Evolutionary conservation across 179 eudicot genomes (phyloP), one percentile per base, ranked within the genome.

Genomic region (Camellia oleifera): DNA sequence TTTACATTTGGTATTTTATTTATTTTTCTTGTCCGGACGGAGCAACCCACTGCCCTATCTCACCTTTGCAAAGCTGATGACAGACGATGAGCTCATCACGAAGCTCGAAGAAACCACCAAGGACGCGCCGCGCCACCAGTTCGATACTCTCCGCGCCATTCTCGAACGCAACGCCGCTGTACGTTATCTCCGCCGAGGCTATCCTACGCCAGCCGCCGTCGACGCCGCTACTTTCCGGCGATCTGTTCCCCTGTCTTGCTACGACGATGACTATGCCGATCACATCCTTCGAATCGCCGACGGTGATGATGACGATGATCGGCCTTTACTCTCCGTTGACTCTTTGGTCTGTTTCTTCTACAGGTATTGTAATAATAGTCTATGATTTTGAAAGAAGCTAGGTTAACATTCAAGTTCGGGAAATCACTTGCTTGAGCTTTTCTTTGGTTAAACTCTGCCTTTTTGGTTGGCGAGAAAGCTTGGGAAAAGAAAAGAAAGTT

Each of bases 331-430:
- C 26, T 85, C 88, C 53, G 81, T 83, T 78, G 88, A 82, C 67
- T 84, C 84, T 44, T 83, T 85, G 45, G 13, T 85, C 65, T 85
- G 87, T 73, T 88, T 85, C 82, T 88, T 85, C 76, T 78, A 80
- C 78, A 88, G 87, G 88, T 48, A 44, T 48, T 7, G n/a, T 23
- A 13, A 42, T 77, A 13, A 11, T 61, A 3, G 20, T n/a, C 23
- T 4, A 5, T 61, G 20, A 3, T 17, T 61, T 61, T 13, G 50
- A 40, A 65, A 65, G 69, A 65, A 7, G 14, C 12, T 8, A 26
- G 11, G 12, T 13, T 20, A 42, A 66, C 10, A 69, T 17, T 69
- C 54, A 45, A 42, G 10, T 69, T 45, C 46, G 7, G 23, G 20
- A 61, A 65, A 65, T 18, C n/a, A 68, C n/a, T 44, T 68, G 4